A percentile compares a stretch with the other conserved stretches of the same genome.
Conservation (phyloP, 305 asterid genomes). For the Solanum hybrid region DNA sequence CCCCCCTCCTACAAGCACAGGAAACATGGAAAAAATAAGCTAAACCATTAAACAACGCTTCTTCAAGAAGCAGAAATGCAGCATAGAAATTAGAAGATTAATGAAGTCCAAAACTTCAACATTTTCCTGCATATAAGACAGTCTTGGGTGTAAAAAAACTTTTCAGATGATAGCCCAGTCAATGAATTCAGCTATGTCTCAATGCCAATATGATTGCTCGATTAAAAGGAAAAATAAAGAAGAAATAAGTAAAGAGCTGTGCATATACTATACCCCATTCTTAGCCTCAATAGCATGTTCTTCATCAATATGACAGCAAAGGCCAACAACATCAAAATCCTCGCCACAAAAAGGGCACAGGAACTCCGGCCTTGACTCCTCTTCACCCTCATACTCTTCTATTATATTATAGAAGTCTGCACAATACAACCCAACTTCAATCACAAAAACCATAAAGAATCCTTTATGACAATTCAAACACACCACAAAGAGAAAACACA, state of each 20-base stretch:
- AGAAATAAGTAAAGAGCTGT: not conserved
- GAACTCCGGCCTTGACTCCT: slow-evolving; percentile 55
- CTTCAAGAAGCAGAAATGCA: not conserved
- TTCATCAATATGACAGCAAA: slow-evolving; percentile 84
- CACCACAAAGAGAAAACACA: not conserved
- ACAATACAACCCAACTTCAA: slow-evolving; percentile 6
- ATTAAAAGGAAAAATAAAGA: not conserved
- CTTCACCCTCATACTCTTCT: slow-evolving; percentile 58
- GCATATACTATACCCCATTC: slow-evolving; percentile 48
- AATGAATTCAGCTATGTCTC: not conserved
- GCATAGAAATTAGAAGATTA: not conserved
- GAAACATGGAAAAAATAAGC: not conserved
- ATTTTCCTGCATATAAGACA: not conserved
- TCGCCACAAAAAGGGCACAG: slow-evolving; percentile 84
- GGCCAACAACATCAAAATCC: slow-evolving; percentile 77
- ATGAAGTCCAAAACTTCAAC: not conserved
- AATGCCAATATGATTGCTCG: not conserved
- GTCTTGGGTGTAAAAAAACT: not conserved
- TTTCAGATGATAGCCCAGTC: not conserved
- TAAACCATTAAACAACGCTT: not conserved
- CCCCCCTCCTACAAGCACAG: not conserved
- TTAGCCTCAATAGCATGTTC: slow-evolving; percentile 74
- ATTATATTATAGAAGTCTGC: slow-evolving; percentile 41
- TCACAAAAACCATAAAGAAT: not conserved
- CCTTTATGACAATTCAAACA: not conserved